Conservation (phyloP, 108 stramenopile species). For the Pseudonitzschia delicatissima region DNA sequence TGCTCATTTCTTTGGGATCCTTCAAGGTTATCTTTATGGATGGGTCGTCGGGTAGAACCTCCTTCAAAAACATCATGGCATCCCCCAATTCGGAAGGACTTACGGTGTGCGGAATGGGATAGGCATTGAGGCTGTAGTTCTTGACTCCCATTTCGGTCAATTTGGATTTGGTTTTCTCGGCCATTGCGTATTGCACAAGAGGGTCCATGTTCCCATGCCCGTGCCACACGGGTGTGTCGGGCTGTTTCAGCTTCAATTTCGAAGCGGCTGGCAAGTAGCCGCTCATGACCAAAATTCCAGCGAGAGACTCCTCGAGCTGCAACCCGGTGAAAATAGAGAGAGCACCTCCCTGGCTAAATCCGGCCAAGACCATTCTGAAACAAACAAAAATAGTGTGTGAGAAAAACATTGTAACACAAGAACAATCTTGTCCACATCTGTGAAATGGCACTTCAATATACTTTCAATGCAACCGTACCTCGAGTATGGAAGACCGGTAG, state of each 20-base stretch:
- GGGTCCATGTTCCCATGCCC: slow-evolving; percentile 88
- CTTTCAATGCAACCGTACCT: slow-evolving; percentile 14
- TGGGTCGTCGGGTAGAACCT: slow-evolving; percentile 66
- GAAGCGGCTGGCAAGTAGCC: slow-evolving; percentile 83
- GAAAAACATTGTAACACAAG: background rate
- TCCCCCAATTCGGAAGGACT: slow-evolving; percentile 68
- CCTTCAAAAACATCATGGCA: slow-evolving; percentile 59
- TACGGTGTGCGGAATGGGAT: slow-evolving; percentile 79
- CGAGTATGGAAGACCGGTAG: slow-evolving; percentile 67
- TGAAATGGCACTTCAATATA: background rate
- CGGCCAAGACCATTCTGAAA: slow-evolving; percentile 84
- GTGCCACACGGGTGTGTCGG: slow-evolving; percentile 78
- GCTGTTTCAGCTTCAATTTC: slow-evolving; percentile 62
- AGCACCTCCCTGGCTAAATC: slow-evolving; percentile 93
- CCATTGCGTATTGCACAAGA: slow-evolving; percentile 69
- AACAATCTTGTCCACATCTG: background rate
- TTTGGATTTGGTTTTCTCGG: slow-evolving; percentile 59
- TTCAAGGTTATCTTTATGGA: slow-evolving; percentile 60
- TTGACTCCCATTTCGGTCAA: slow-evolving; percentile 58
- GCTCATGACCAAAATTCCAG: slow-evolving; percentile 81
- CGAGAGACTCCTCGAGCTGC: slow-evolving; percentile 77
- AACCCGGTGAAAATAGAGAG: slow-evolving; percentile 84
- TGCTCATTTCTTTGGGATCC: slow-evolving; percentile 81
- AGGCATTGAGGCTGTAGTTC: slow-evolving; percentile 72
- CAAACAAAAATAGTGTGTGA: background rate